A percentile compares a stretch with the other conserved stretches of the same genome.
phyloP scores from a whole-genome alignment of 148 eudicot genomes.

The Rhododendron kiyosumense region DNA sequence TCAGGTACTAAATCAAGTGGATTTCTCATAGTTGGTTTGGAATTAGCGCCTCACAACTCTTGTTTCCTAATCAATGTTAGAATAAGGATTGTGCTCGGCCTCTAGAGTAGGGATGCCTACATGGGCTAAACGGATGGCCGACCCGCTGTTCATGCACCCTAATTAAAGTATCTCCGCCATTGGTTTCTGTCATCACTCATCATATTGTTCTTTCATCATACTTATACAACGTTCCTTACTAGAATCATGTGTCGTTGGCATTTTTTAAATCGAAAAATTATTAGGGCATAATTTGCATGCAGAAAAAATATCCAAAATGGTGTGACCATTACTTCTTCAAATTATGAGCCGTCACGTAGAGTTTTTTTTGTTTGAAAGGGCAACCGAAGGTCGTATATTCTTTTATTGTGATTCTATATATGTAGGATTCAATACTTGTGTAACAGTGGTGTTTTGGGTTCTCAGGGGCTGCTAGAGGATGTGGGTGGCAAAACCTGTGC shows the following conservation, averaged over 20 bases:
- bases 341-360: background rate
- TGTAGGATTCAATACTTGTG: background rate
- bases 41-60: no score
- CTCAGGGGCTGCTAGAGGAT: conserved; percentile 70
- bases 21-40: no score
- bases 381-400: background rate
- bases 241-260: background rate
- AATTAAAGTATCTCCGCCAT: no score
- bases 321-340: background rate
- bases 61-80: no score
- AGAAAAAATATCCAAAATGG: background rate
- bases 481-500: conserved; percentile 67
- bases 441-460: background rate
- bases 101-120: no score
- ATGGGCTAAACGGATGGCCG: no score
- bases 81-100: no score
- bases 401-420: background rate
- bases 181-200: background rate
- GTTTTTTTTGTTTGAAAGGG: background rate
- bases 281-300: background rate
- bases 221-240: background rate
- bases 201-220: background rate
- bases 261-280: background rate
- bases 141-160: no score
- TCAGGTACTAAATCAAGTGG: conserved; percentile 35